These are phyloP conservation scores for Citrus unshiu DNA, from an alignment of 345 rosid species.

Conservation along the genomic window DNA sequence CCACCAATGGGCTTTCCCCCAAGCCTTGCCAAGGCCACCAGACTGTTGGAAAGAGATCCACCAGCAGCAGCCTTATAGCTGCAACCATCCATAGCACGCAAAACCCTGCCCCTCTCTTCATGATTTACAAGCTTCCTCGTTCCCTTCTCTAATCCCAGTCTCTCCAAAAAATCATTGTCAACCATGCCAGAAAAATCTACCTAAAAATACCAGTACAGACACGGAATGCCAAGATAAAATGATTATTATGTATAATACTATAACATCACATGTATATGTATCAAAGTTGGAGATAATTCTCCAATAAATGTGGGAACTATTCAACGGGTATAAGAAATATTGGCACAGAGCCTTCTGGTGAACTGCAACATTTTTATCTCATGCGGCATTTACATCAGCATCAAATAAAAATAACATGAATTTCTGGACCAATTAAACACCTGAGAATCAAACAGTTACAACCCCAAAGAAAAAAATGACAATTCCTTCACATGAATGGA, in stretches of 20 bases:
- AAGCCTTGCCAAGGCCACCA: slow-evolving; percentile 88
- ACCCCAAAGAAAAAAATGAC: not conserved
- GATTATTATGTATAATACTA: not conserved
- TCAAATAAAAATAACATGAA: not conserved
- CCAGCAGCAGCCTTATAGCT: slow-evolving; percentile 98
- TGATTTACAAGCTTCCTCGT: slow-evolving; percentile 88
- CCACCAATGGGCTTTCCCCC: slow-evolving; percentile 54
- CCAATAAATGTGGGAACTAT: not conserved
- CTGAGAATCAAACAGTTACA: not conserved
- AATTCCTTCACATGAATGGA: not conserved
- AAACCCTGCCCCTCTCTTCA: slow-evolving; percentile 87
- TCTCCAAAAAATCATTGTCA: slow-evolving; percentile 70
- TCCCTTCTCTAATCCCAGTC: slow-evolving; percentile 75
- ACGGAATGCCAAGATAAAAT: not conserved
- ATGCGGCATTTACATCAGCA: not conserved
- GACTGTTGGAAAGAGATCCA: slow-evolving; percentile 90
- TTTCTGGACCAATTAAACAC: not conserved
- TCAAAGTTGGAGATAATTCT: not conserved
- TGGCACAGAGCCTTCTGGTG: not conserved
- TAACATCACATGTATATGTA: not conserved
- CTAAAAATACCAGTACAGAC: slow-evolving; percentile 33
- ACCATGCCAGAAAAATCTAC: slow-evolving; percentile 95
- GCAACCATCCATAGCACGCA: slow-evolving; percentile 98
- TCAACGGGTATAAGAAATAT: not conserved
- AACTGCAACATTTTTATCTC: not conserved